phyloP scores from a whole-genome alignment of 2,329 filamentous ascomycete genomes.

The Pseudopithomyces chartarum region DNA sequence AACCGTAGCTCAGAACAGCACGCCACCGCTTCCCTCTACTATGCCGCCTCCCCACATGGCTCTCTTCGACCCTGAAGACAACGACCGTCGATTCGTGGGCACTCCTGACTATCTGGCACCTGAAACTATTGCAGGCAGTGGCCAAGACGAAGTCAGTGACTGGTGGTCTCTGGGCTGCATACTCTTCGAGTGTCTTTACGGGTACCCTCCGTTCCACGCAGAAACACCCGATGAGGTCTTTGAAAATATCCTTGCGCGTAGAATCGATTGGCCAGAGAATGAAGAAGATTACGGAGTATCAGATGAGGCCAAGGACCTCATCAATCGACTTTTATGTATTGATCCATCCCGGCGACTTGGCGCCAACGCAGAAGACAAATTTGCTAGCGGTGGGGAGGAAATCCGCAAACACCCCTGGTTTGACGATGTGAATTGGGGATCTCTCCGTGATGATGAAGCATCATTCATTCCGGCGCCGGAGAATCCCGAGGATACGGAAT shows the following conservation, averaged over 20 bases:
- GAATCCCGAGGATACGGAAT: slow-evolving; percentile 96
- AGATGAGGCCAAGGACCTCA: slow-evolving; percentile 87
- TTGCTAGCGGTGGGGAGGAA: slow-evolving; percentile 81
- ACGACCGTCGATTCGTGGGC: slow-evolving; percentile 88
- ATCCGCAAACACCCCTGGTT: slow-evolving; percentile 93
- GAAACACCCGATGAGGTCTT: slow-evolving; percentile 91
- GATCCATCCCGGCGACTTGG: slow-evolving; percentile 83
- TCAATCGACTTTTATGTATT: slow-evolving; percentile 87
- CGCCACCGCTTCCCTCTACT: slow-evolving; percentile 68
- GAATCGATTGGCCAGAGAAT: slow-evolving; percentile 90
- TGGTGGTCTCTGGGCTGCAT: slow-evolving; percentile 99
- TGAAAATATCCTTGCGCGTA: slow-evolving; percentile 89
- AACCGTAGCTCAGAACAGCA: slow-evolving; percentile 59
- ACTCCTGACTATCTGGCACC: slow-evolving; percentile 97
- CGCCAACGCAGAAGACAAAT: slow-evolving; percentile 83
- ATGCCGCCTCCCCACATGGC: slow-evolving; percentile 92
- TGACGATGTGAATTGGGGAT: slow-evolving; percentile 83
- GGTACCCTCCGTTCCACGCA: slow-evolving; percentile 92
- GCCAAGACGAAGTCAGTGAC: slow-evolving; percentile 97
- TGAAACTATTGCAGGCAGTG: slow-evolving; percentile 92
- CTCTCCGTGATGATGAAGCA: slow-evolving; percentile 89
- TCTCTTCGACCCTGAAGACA: slow-evolving; percentile 93
- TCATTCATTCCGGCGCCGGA: slow-evolving; percentile 92
- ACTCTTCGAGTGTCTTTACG: slow-evolving; percentile 93
- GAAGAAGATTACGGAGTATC: slow-evolving; percentile 76